A percentile compares a stretch with the other conserved stretches of the same genome.
These are phyloP conservation scores for Globisporangium paddicum DNA, from an alignment of 352 stramenopile species.

Conservation along the genomic window DNA sequence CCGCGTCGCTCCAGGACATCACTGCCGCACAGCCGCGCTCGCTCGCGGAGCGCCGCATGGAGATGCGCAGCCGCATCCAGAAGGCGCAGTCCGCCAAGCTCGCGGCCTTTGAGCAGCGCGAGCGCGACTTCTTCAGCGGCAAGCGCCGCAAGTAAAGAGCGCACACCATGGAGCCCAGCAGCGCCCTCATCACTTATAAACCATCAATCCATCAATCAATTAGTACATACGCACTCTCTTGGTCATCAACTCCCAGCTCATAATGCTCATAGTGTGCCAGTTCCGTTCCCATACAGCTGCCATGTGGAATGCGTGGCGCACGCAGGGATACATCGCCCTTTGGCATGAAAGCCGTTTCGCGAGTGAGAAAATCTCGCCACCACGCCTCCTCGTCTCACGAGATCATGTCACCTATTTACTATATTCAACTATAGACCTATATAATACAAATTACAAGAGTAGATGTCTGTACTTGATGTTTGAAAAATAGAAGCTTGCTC, in stretches of 20 bases:
- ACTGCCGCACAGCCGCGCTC: constrained; percentile 12
- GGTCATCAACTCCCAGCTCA: too few relatives aligned
- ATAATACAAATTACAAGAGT: background rate
- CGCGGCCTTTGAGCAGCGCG: constrained; percentile 17
- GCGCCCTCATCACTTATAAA: too few relatives aligned
- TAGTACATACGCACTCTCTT: too few relatives aligned
- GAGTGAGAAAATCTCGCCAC: background rate
- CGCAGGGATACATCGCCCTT: too few relatives aligned
- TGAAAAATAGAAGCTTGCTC: background rate
- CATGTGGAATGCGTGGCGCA: too few relatives aligned
- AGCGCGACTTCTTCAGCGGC: constrained; percentile 21
- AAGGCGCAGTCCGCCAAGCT: constrained; percentile 14
- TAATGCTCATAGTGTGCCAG: too few relatives aligned
- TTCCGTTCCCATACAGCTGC: too few relatives aligned
- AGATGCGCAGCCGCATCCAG: constrained; percentile 20
- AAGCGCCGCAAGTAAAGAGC: constrained; percentile 16
- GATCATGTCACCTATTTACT: background rate
- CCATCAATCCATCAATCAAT: too few relatives aligned
- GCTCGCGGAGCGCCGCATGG: constrained; percentile 13
- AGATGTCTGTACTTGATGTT: background rate
- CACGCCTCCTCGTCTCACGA: background rate
- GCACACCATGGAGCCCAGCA: too few relatives aligned
- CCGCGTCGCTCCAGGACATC: constrained; percentile 7
- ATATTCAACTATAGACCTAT: background rate
- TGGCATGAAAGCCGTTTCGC: constrained; percentile 1